A percentile compares a stretch with the other conserved stretches of the same genome.
These are phyloP conservation scores for Anthostomella pinea DNA, from an alignment of 2,329 filamentous ascomycete species.

Conservation along the genomic window DNA sequence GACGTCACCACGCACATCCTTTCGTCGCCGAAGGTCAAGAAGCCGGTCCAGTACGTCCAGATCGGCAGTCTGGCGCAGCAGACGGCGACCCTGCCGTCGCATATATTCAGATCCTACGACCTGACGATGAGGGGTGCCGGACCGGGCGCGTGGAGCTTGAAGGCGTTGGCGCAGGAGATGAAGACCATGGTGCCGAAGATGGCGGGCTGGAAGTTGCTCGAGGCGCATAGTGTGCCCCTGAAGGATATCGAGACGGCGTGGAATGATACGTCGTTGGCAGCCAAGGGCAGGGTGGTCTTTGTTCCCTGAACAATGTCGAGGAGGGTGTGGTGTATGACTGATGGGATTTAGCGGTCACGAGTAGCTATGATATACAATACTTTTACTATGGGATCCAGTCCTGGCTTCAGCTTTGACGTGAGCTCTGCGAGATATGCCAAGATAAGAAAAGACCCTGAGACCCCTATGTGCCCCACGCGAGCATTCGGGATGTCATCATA, in stretches of 20 bases:
- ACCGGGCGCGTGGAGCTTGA: constrained; percentile 40
- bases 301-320: constrained; percentile 18
- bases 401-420: too few species aligned
- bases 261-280: constrained; percentile 24
- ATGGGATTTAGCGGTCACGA: too few species aligned
- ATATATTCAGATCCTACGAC: constrained; percentile 46
- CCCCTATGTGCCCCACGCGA: too few species aligned
- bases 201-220: constrained; percentile 28
- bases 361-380: too few species aligned
- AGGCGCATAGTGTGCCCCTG: constrained; percentile 24
- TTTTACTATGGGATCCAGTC: too few species aligned
- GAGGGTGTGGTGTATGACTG: background rate
- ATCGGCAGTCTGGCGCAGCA: constrained; percentile 45
- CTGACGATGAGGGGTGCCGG: constrained; percentile 47
- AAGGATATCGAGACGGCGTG: constrained; percentile 33
- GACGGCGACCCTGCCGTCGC: constrained; percentile 38
- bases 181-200: constrained; percentile 30
- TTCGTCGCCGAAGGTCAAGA: constrained; percentile 36
- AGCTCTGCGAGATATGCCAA: too few species aligned
- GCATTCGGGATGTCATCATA: too few species aligned
- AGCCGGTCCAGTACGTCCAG: constrained; percentile 51
- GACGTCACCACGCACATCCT: constrained; percentile 41
- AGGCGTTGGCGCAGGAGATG: constrained; percentile 29
- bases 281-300: constrained; percentile 27
- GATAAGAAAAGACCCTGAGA: too few species aligned